phyloP scores from a whole-genome alignment of 129 eudicot species.

The Flaveria ramosissima region DNA sequence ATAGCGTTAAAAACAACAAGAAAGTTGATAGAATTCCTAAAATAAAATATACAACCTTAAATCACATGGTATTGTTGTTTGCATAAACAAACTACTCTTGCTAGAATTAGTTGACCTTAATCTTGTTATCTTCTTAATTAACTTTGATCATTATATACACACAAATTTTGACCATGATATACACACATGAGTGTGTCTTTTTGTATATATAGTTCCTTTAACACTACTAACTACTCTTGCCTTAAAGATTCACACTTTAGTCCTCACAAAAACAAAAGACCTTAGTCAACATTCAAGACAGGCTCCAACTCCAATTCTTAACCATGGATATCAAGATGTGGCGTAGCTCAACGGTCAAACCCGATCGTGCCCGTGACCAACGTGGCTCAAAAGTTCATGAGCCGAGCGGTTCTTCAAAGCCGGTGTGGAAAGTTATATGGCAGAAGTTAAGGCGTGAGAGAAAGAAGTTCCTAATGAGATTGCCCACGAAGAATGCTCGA shows the following conservation, averaged over 20 bases:
- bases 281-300: constrained; percentile 23
- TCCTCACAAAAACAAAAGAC: constrained; percentile 19
- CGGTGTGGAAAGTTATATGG: constrained; percentile 52
- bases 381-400: constrained; percentile 8
- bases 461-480: constrained; percentile 40
- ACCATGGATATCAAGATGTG: constrained; percentile 40
- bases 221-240: constrained; percentile 7
- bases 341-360: constrained; percentile 36
- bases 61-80: constrained; percentile 27
- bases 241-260: constrained; percentile 4
- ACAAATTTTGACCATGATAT: constrained; percentile 5
- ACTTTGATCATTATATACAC: constrained; percentile 5
- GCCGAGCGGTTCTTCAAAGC: constrained; percentile 30
- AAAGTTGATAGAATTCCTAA: no score
- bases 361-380: constrained; percentile 18
- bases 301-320: constrained; percentile 11
- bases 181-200: no score
- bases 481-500: constrained; percentile 29
- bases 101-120: constrained; percentile 31
- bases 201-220: background rate
- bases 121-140: constrained; percentile 24
- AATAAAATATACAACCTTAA: constrained; percentile 18
- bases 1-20: no score
- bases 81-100: constrained; percentile 23
- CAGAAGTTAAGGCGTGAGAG: constrained; percentile 44